Evolutionary conservation across 1,284 basidiomycete genomes (phyloP).

Genomic region (Marasmius fiardii): DNA sequence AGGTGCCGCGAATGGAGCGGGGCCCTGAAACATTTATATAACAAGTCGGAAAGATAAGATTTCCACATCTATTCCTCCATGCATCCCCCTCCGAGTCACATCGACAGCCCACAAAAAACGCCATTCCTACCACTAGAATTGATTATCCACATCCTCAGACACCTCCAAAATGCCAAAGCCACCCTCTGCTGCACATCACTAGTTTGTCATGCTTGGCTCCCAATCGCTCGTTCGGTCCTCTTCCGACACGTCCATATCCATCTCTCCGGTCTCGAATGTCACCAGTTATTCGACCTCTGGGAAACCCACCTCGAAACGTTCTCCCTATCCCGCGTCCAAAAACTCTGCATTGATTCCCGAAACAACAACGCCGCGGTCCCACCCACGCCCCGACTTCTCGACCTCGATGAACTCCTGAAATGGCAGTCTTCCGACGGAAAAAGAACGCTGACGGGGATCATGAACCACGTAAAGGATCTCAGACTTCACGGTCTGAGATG

Average conservation of each 20-base stretch:
- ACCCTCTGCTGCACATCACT: not conserved
- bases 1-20: too few relatives aligned
- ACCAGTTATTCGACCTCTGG: not conserved
- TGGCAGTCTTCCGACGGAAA: not conserved
- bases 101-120: not conserved
- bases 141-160: not conserved
- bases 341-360: not conserved
- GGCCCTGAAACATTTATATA: too few relatives aligned
- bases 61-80: too few relatives aligned
- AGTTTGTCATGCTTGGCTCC: not conserved
- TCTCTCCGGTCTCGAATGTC: not conserved
- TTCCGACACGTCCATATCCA: not conserved
- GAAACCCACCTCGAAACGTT: not conserved
- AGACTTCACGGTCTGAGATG: not conserved
- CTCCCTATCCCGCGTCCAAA: not conserved
- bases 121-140: not conserved
- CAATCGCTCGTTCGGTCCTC: not conserved
- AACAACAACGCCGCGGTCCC: not conserved
- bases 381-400: not conserved
- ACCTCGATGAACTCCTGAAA: not conserved
- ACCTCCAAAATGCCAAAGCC: not conserved
- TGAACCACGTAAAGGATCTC: not conserved
- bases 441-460: not conserved
- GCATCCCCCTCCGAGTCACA: not conserved
- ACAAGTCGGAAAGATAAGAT: too few relatives aligned